phyloP scores from a whole-genome alignment of 2,329 filamentous ascomycete species.

The Alternaria atra region DNA sequence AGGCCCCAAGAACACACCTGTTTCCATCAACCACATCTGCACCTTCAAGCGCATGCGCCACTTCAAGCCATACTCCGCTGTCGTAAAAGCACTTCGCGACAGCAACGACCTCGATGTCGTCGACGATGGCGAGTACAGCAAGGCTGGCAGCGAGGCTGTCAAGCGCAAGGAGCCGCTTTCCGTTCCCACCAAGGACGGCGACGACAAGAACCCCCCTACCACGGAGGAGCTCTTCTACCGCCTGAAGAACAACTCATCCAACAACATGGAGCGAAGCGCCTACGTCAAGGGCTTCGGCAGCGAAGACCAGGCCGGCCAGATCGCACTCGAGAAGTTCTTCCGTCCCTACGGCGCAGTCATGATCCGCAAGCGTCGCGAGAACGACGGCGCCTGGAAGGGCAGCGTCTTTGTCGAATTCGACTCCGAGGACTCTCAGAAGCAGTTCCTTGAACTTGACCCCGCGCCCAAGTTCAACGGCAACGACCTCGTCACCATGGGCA shows the following conservation, averaged over 20 bases:
- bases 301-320: slow-evolving; percentile 84
- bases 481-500: slow-evolving; percentile 83
- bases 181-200: slow-evolving; percentile 38
- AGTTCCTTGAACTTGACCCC: slow-evolving; percentile 81
- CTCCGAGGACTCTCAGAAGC: slow-evolving; percentile 77
- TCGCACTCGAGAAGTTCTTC: slow-evolving; percentile 95
- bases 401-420: slow-evolving; percentile 95
- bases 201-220: slow-evolving; percentile 39
- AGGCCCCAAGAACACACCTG: slow-evolving; percentile 81
- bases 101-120: slow-evolving; percentile 77
- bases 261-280: slow-evolving; percentile 76
- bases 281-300: slow-evolving; percentile 96
- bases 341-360: slow-evolving; percentile 78
- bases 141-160: slow-evolving; percentile 51
- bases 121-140: slow-evolving; percentile 72
- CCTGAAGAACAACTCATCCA: slow-evolving; percentile 65
- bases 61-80: slow-evolving; percentile 86
- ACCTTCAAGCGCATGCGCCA: slow-evolving; percentile 95
- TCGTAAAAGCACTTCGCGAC: slow-evolving; percentile 83
- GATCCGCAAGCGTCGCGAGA: slow-evolving; percentile 84
- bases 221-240: slow-evolving; percentile 57
- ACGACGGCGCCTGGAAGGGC: slow-evolving; percentile 82
- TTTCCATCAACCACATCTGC: slow-evolving; percentile 79
- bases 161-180: slow-evolving; percentile 76
- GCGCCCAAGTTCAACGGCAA: slow-evolving; percentile 85